Percentiles rank a stretch among this genome's conserved stretches.
phyloP scores from a whole-genome alignment of 2,329 filamentous ascomycete species.

The Calcarisporium arbuscula region DNA sequence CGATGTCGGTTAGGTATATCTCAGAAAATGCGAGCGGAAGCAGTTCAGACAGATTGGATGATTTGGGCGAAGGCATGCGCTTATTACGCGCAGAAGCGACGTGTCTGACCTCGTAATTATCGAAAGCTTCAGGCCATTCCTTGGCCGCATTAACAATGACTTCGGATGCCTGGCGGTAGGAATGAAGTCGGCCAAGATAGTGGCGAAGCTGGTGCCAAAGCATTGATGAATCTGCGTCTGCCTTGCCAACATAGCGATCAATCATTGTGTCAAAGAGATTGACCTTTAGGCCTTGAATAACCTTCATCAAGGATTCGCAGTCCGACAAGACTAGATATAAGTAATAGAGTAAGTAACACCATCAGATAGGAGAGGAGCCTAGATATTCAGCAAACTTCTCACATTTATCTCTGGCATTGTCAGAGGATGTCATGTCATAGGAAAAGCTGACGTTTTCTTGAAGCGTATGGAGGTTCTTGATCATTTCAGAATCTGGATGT shows the following conservation, averaged over 20 bases:
- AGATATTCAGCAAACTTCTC: not conserved
- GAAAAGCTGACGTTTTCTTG: slow-evolving; percentile 1
- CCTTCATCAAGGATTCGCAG: slow-evolving; percentile 13
- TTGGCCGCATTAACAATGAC: slow-evolving; percentile 7
- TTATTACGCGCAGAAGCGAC: slow-evolving; percentile 14
- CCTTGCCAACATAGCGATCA: slow-evolving; percentile 4
- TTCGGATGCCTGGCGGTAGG: slow-evolving; percentile 15
- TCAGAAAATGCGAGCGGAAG: slow-evolving; percentile 2
- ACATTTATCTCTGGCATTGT: not conserved
- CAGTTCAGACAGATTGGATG: slow-evolving; percentile 3
- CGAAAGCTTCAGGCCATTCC: slow-evolving; percentile 18
- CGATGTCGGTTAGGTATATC: not conserved
- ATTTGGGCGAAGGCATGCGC: slow-evolving; percentile 2
- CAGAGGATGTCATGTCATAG: slow-evolving; percentile 1
- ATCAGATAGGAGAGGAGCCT: not conserved
- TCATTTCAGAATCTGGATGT: slow-evolving; percentile 1
- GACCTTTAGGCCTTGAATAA: slow-evolving; percentile 1
- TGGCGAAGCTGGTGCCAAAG: slow-evolving; percentile 17
- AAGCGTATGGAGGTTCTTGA: not conserved
- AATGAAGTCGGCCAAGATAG: slow-evolving; percentile 16
- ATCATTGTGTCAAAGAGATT: slow-evolving; percentile 2
- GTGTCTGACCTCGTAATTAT: slow-evolving; percentile 15
- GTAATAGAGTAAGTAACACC: not conserved
- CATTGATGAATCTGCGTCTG: slow-evolving; percentile 3
- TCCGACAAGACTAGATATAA: slow-evolving; percentile 10